phyloP scores from a whole-genome alignment of 176 grass and related monocot genomes.

The Zoysia japonica region DNA sequence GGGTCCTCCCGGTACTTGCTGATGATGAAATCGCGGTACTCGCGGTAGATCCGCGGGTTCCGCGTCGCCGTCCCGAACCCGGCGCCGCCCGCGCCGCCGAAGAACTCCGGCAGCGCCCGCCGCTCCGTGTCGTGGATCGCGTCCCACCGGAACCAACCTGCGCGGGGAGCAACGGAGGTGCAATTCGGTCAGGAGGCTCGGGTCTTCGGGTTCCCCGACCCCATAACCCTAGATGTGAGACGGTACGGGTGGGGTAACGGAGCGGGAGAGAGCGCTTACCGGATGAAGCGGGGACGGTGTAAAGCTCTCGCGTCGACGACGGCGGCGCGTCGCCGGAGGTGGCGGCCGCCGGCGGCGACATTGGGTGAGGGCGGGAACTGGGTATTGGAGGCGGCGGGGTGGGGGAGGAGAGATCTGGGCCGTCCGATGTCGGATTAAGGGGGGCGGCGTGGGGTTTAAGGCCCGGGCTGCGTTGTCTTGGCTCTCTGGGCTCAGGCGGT shows the following conservation, averaged over 20 bases:
- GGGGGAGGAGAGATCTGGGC: slow-evolving; percentile 22
- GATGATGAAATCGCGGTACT: slow-evolving; percentile 97
- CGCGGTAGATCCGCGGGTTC: slow-evolving; percentile 94
- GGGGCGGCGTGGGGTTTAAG: slow-evolving; percentile 21
- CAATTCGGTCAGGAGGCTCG: slow-evolving; percentile 21
- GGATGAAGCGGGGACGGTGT: slow-evolving; percentile 70
- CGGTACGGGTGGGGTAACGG: background rate
- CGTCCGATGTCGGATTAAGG: slow-evolving; percentile 51
- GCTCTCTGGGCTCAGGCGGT: slow-evolving; percentile 21
- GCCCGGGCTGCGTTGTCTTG: background rate
- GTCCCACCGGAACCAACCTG: slow-evolving; percentile 96
- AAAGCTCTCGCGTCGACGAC: slow-evolving; percentile 50
- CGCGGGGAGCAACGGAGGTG: background rate
- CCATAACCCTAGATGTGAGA: slow-evolving; percentile 45
- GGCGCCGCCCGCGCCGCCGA: slow-evolving; percentile 66
- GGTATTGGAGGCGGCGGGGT: background rate
- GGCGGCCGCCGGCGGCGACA: slow-evolving; percentile 46
- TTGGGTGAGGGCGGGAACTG: slow-evolving; percentile 42
- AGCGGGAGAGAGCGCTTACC: background rate
- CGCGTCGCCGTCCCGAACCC: slow-evolving; percentile 63
- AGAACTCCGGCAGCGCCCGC: slow-evolving; percentile 80
- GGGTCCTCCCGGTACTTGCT: slow-evolving; percentile 84
- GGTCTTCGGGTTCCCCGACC: background rate
- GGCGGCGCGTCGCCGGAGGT: slow-evolving; percentile 38
- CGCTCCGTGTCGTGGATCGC: slow-evolving; percentile 88